Percentiles rank a stretch among this genome's conserved stretches.
These are phyloP conservation scores for Puccinia horiana DNA, from an alignment of 1,284 basidiomycete genomes.

Conservation along the genomic window DNA sequence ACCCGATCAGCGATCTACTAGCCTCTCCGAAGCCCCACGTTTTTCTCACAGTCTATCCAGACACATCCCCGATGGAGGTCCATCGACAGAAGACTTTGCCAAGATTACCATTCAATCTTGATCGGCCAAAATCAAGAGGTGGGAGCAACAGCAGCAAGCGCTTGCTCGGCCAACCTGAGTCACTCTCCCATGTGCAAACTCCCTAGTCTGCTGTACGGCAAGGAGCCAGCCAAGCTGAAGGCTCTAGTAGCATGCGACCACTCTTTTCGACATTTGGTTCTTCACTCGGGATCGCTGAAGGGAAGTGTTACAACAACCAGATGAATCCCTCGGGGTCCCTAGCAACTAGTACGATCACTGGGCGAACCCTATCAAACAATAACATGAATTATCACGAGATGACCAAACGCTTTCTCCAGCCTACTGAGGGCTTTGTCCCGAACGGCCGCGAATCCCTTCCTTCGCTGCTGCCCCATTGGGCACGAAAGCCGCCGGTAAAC, in stretches of 20 bases:
- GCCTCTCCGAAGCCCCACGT: constrained; percentile 24
- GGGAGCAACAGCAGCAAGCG: constrained; percentile 57
- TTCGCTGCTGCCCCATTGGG: background rate
- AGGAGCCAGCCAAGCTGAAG: background rate
- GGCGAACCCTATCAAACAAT: constrained; percentile 7
- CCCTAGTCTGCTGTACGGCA: background rate
- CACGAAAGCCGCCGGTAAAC: background rate
- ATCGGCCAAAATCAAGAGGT: constrained; percentile 64
- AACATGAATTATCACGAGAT: background rate
- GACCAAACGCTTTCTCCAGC: constrained; percentile 22
- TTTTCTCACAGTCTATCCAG: constrained; percentile 8
- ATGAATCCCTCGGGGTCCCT: background rate
- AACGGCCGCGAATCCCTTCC: constrained; percentile 19
- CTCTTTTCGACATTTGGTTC: background rate
- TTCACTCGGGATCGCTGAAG: constrained; percentile 34
- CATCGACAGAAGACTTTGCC: constrained; percentile 63
- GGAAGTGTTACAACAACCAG: constrained; percentile 6
- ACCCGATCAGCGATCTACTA: constrained; percentile 48
- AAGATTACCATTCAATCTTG: constrained; percentile 64
- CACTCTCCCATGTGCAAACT: background rate
- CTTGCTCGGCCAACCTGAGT: background rate
- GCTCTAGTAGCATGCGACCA: background rate
- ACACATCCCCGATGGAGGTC: constrained; percentile 37
- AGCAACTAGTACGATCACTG: constrained; percentile 14
- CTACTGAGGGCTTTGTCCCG: background rate